Evolutionary conservation across 169 alveolate genomes (phyloP).

Genomic region (Plasmodium billcollinsi): DNA sequence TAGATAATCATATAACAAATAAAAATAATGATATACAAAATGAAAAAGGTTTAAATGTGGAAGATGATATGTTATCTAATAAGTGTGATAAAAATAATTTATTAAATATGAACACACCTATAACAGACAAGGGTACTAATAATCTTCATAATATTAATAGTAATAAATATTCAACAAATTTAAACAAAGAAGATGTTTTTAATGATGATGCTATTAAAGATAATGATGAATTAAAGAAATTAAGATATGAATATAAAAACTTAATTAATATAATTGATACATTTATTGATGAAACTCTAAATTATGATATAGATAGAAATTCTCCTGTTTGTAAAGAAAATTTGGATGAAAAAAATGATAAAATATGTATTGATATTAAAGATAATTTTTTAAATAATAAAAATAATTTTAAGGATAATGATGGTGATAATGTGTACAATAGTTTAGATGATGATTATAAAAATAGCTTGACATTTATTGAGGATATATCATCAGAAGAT

Average conservation of each 20-base stretch:
- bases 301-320: not conserved
- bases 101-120: too few relatives aligned
- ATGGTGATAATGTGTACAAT: not conserved
- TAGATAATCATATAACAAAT: not conserved
- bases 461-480: conserved; percentile 18
- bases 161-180: too few relatives aligned
- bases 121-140: too few relatives aligned
- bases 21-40: not conserved
- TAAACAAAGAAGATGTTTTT: not conserved
- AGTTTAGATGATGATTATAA: not conserved
- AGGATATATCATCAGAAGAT: conserved; percentile 5
- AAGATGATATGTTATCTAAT: too few relatives aligned
- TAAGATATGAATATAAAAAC: conserved; percentile 29
- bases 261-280: conserved; percentile 34
- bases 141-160: too few relatives aligned
- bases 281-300: conserved; percentile 36
- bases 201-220: conserved; percentile 10
- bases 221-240: conserved; percentile 34
- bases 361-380: not conserved
- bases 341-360: not conserved
- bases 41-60: not conserved
- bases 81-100: too few relatives aligned
- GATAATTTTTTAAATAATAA: not conserved
- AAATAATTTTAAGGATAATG: not conserved
- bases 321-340: not conserved